Base-by-base conservation (phyloP, 192 early-diverging fungal genomes). In the Gryganskiella cystojenkinii region DNA sequence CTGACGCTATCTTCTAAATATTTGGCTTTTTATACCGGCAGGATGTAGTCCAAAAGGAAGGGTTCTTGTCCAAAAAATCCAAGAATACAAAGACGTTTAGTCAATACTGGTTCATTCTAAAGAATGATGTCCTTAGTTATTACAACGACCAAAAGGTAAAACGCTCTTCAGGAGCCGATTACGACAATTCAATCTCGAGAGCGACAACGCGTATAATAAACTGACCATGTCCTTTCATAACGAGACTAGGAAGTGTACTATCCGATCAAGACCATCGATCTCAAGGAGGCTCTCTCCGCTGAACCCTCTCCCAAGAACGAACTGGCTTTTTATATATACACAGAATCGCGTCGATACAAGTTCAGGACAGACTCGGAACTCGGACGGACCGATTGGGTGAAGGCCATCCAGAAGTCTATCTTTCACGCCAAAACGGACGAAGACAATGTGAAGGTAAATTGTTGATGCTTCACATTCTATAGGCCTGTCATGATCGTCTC, bases 51-150 rank as follows among this genome's bases (percentile, higher is more conserved):
- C 67, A 83, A 30, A 90, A 88, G 68, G 79, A 80, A 17, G 88
- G 88, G 0, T 81, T 81, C 64, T 73, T 89, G 10, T 61, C 71
- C 6, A 86, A 87, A 56, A 79, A 70, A 31, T 64, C 80, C n/a
- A 65, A 53, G 42, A 74, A 72, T 3, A 82, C 64, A 8, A 69
- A 67, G 61, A 54, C 58, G 55, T 90, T 70, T 55, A 81, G 37
- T 20, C 78, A 87, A 0, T 87, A 84, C 49, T 91, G 84, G 83
- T 91, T 91, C 65, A 83, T 83, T 25, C 67, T 92, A 11, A 85
- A 90, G 54, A 83, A 88, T 52, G 87, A 89, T 66, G 81, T 84
- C 3, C 75, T 92, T 6, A 70, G 80, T 42, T 88, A 81, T 60
- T 92, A 86, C 46, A 70, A 67, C 31, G 84, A 86, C 61, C 81